Evolutionary conservation across 495 filamentous ascomycete species (phyloP), one percentile per base, ranked within the genome.

Genomic region (Melanomma pulvis-pyrius): DNA sequence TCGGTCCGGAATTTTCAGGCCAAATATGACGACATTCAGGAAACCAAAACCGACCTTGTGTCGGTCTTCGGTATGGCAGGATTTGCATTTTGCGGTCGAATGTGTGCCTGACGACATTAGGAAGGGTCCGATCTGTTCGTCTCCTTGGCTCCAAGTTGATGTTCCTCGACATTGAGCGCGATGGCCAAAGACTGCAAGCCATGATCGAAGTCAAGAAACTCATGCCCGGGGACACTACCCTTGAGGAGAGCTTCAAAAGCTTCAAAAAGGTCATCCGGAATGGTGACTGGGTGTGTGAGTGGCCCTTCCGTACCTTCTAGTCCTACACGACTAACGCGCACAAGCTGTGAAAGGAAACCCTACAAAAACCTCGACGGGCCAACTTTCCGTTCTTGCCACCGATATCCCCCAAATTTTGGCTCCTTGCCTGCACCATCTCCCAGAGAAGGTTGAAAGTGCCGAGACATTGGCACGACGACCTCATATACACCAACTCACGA

Each of bases 401-500:
- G 75, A 84, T 41, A 67, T 92, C 29, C 92, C 93, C 26, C 73
- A 80, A 57, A 77, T 97, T 1, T 79, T 98, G 21, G 84, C 90
- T 26, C 92, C 92, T 1, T 87, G 86, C 72, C 75, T 96, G 19
- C 88, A 92, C 64, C 85, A 85, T 63, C 75, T 96, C 17, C 94
- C 94, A 1, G 77, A 83, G 25, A 79, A 81, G 44, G 76, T 92
- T 6, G 74, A 79, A 17, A 85, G 91, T 70, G 81, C 83, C 47
- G 88, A 94, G 68, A 87, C 83, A 12, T 79, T 82, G 54, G 79
- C 84, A 64, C 86, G 83, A 68, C 85, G 80, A 81, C 90, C 82
- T 39, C 93, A 97, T 80, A 81, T 94, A 19, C 90, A 96, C 76
- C 83, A 96, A 70, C 82, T 97, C 21, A 85, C 91, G 28, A 89